These are phyloP conservation scores for Penicillium bovifimosum DNA, from an alignment of 495 filamentous ascomycete species.

Conservation along the genomic window DNA sequence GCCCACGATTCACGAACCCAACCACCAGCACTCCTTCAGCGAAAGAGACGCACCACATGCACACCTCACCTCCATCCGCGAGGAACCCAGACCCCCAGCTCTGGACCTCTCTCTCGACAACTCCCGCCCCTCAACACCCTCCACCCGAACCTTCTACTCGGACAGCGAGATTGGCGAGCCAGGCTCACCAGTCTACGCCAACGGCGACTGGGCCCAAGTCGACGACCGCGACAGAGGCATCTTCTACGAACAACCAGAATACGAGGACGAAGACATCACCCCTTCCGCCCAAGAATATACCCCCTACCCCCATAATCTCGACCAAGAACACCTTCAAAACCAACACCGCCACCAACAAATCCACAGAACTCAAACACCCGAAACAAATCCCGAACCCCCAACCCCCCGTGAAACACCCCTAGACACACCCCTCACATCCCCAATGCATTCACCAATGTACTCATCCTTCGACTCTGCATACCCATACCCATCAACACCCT, in stretches of 20 bases:
- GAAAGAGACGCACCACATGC: constrained; percentile 19
- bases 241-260: constrained; percentile 12
- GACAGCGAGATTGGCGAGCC: constrained; percentile 36
- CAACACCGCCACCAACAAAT: neutral
- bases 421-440: neutral
- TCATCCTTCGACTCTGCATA: neutral
- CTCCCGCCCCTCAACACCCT: constrained; percentile 15
- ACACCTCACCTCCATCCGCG: constrained; percentile 27
- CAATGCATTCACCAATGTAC: neutral
- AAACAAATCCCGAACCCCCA: neutral
- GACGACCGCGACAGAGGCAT: constrained; percentile 24
- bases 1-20: neutral
- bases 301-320: neutral
- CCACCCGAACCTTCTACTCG: constrained; percentile 20
- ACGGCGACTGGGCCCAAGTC: constrained; percentile 26
- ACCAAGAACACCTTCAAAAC: neutral
- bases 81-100: constrained; percentile 8
- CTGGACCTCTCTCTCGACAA: constrained; percentile 8
- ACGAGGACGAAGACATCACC: neutral
- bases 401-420: neutral
- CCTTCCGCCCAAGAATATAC: neutral
- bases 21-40: constrained; percentile 13
- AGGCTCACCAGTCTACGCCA: constrained; percentile 31
- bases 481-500: neutral
- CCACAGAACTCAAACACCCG: too few relatives aligned